Percentiles rank a stretch among this genome's conserved stretches.
Conservation (phyloP, 257 asterid species). For the Nicotiana tomentosiformis region DNA sequence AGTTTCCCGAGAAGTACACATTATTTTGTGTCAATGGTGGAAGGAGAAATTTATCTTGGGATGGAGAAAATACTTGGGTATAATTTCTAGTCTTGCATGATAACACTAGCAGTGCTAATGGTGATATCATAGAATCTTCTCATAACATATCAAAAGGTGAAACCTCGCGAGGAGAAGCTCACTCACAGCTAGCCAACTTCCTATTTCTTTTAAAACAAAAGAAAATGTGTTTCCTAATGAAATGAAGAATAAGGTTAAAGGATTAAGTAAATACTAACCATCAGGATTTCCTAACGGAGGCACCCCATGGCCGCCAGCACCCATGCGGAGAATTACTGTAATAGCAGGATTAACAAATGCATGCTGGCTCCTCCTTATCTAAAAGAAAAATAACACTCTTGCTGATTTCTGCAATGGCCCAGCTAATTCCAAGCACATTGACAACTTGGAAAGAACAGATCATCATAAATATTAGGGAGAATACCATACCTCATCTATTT, state of each 20-base stretch:
- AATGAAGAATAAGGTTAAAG: background rate
- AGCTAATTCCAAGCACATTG: conserved; percentile 11
- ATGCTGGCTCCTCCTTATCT: conserved; percentile 90
- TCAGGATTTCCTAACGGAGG: conserved; percentile 83
- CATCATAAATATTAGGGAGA: conserved; percentile 19
- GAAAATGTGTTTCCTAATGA: background rate
- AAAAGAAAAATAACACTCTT: conserved; percentile 18
- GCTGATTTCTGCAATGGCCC: conserved; percentile 11
- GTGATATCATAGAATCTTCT: background rate
- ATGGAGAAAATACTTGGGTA: background rate
- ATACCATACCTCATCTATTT: conserved; percentile 76
- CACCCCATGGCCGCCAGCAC: conserved; percentile 91
- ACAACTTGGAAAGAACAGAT: conserved; percentile 6
- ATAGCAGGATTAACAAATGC: conserved; percentile 87
- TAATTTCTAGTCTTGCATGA: background rate
- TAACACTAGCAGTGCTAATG: background rate
- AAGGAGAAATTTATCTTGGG: background rate
- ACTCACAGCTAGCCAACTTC: background rate
- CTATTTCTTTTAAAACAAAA: background rate
- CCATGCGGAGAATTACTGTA: conserved; percentile 70
- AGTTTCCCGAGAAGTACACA: background rate
- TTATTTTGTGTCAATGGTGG: background rate
- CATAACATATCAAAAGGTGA: background rate
- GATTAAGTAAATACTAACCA: conserved; percentile 43
- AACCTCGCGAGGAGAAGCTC: background rate